Percentiles rank a stretch among this genome's conserved stretches.
phyloP scores from a whole-genome alignment of 805 yeast genomes.

The Candida easanensis region DNA sequence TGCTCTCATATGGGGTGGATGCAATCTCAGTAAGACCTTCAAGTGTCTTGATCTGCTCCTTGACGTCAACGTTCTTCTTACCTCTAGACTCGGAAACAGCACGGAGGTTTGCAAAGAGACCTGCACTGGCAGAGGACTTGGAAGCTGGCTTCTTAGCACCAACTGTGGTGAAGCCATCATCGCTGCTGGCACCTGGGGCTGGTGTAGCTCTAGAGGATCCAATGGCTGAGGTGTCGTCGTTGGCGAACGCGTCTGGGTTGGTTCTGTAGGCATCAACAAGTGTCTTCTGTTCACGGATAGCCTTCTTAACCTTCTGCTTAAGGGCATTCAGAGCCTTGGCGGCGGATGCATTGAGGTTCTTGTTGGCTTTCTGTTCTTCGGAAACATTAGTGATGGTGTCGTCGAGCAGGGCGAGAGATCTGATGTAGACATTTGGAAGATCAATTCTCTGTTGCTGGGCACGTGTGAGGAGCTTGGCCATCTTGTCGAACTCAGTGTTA shows the following conservation, averaged over 20 bases:
- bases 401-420: constrained; percentile 68
- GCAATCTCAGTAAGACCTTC: constrained; percentile 54
- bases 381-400: constrained; percentile 55
- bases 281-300: constrained; percentile 62
- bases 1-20: constrained; percentile 67
- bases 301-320: constrained; percentile 85
- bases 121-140: constrained; percentile 25
- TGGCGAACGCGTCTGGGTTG: constrained; percentile 73
- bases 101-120: constrained; percentile 69
- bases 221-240: constrained; percentile 35
- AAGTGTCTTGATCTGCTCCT: constrained; percentile 70
- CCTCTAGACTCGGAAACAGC: constrained; percentile 87
- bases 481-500: constrained; percentile 73
- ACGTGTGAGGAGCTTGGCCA: constrained; percentile 62
- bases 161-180: constrained; percentile 15
- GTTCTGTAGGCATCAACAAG: constrained; percentile 59
- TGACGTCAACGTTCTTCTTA: constrained; percentile 85
- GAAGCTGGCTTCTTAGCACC: constrained; percentile 25
- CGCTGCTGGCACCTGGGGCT: constrained; percentile 27
- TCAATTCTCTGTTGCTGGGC: constrained; percentile 74
- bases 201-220: constrained; percentile 23
- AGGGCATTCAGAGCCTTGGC: constrained; percentile 84
- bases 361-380: constrained; percentile 39
- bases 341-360: constrained; percentile 75
- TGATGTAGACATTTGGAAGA: constrained; percentile 70